Evolutionary conservation across 768 basidiomycete genomes (phyloP).

Genomic region (Mycena haematopus): DNA sequence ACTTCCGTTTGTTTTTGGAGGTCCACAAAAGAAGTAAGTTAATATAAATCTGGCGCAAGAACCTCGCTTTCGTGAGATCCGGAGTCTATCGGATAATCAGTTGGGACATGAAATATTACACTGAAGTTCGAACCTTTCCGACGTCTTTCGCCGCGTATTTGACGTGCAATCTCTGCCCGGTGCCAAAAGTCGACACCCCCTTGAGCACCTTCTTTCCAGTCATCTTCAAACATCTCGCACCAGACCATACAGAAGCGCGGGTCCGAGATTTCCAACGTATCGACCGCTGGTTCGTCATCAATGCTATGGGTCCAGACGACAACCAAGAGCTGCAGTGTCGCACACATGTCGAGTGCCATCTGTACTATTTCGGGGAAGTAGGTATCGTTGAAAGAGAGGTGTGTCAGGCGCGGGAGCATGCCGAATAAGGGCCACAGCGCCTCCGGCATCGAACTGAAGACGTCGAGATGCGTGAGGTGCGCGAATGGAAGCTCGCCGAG

Average conservation of each 20-base stretch:
- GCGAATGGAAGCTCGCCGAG: not conserved
- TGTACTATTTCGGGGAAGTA: not conserved
- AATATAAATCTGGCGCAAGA: not conserved
- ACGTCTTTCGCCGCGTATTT: not conserved
- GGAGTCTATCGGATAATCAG: not conserved
- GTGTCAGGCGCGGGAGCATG: conserved; percentile 15
- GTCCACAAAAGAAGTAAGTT: too few relatives aligned
- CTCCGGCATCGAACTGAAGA: conserved; percentile 9
- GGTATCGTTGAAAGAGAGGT: conserved; percentile 15
- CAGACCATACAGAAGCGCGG: conserved; percentile 18
- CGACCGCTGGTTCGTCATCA: not conserved
- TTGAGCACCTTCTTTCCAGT: conserved; percentile 21
- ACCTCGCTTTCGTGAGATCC: not conserved
- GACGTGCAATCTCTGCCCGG: conserved; percentile 8
- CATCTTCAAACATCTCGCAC: not conserved
- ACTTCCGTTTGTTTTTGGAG: too few relatives aligned
- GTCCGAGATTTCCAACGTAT: conserved; percentile 5
- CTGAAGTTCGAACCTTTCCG: not conserved
- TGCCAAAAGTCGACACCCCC: conserved; percentile 17
- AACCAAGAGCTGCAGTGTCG: conserved; percentile 11
- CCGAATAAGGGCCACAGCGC: conserved; percentile 16
- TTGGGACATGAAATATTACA: not conserved
- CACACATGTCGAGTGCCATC: conserved; percentile 1
- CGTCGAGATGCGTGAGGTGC: conserved; percentile 25
- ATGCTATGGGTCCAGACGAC: conserved; percentile 8